Base-by-base conservation (phyloP, 1,284 basidiomycete species). In the Cutaneotrichosporon arboriforme region DNA sequence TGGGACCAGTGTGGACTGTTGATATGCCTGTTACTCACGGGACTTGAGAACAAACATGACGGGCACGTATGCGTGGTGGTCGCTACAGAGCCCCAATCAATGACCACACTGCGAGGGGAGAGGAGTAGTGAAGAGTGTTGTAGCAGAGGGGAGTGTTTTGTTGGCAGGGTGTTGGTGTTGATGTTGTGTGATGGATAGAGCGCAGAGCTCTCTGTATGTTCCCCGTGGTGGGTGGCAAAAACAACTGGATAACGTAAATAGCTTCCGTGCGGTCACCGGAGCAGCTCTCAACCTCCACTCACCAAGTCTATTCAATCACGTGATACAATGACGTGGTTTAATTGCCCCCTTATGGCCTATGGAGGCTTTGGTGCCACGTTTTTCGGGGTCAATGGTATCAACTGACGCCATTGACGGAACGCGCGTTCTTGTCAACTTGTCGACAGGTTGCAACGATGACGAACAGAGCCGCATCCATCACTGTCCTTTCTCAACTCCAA, bases 11-110 rank as follows among this genome's bases (percentile, higher is more conserved):
- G 33, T 58, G 26, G n/a, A n/a, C n/a, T n/a, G 26, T 31, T 31
- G 26, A 5, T 5, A 31, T 5, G 7, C 10, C 26, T 49, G 42
- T 43, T 40, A 82, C 89, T 77, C 66, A 92, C 90, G 75, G 72
- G 84, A 91, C 76, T 84, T 86, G 77, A 87, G 82, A 73, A 87
- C 81, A 70, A 86, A 86, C 85, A 87, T 87, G 64, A 14, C 17
- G 35, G 33, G 15, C 15, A 31, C 26, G 26, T 5, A 5, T 31
- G 26, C 26, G 5, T 31, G 10, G 26, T n/a, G n/a, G n/a, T n/a
- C n/a, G n/a, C n/a, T n/a, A n/a, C n/a, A n/a, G n/a, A n/a, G n/a
- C n/a, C n/a, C n/a, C n/a, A n/a, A n/a, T n/a, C n/a, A n/a, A n/a
- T n/a, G n/a, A n/a, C n/a, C n/a, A n/a, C n/a, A n/a, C n/a, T n/a